These are phyloP conservation scores for Lipomyces sp. DNA, from an alignment of 805 yeast genomes.

Conservation along the genomic window DNA sequence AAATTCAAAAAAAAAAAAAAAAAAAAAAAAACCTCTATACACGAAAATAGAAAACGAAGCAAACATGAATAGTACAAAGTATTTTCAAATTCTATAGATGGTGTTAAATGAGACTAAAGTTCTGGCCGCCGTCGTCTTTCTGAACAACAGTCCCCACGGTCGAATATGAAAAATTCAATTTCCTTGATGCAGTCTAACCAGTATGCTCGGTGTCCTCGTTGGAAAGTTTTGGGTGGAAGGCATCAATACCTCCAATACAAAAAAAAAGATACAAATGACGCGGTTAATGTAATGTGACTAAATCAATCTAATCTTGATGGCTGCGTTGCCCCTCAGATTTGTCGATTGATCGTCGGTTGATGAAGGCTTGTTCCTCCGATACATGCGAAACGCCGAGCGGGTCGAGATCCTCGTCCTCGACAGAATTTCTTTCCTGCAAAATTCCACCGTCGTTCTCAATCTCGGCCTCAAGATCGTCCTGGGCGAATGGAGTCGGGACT, in stretches of 20 bases:
- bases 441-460: conserved; percentile 38
- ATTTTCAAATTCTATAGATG: background rate
- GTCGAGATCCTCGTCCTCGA: conserved; percentile 3
- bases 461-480: conserved; percentile 36
- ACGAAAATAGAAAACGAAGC: background rate
- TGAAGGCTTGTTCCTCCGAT: conserved; percentile 29
- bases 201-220: background rate
- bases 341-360: conserved; percentile 5
- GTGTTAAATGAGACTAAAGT: background rate
- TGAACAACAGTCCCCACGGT: background rate
- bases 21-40: background rate
- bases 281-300: background rate
- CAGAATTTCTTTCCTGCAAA: conserved; percentile 3
- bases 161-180: background rate
- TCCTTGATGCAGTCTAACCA: background rate
- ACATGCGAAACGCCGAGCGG: conserved; percentile 8
- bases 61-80: background rate
- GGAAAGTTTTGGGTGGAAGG: background rate
- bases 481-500: conserved; percentile 31
- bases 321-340: background rate
- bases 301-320: background rate
- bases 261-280: background rate
- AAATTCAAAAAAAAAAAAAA: background rate
- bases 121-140: background rate
- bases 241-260: background rate